phyloP scores from a whole-genome alignment of 2,329 filamentous ascomycete species.

The Coniochaeta sp. region DNA sequence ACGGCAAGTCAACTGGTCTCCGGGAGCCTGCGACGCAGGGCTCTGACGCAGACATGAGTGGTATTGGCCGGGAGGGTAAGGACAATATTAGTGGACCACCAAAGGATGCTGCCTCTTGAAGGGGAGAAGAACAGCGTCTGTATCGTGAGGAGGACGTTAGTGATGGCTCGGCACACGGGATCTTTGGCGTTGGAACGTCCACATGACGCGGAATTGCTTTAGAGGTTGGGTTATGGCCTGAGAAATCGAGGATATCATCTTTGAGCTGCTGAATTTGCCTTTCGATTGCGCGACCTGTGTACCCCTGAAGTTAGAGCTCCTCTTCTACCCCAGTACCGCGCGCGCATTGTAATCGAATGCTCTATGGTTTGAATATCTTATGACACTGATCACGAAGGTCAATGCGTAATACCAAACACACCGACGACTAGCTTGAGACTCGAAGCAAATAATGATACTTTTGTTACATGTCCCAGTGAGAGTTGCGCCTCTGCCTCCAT shows the following conservation, averaged over 20 bases:
- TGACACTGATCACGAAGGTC: too few species aligned
- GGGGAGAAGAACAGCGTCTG: neutral
- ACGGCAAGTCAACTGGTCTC: constrained; percentile 40
- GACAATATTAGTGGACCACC: constrained; percentile 44
- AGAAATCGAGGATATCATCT: neutral
- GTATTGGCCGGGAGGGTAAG: constrained; percentile 56
- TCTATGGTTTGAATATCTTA: too few species aligned
- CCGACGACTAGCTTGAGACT: neutral
- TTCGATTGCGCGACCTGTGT: too few species aligned
- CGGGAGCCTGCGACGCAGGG: constrained; percentile 52
- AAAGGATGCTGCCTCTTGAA: constrained; percentile 40
- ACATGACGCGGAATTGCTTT: neutral
- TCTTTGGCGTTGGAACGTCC: neutral
- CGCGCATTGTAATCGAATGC: too few species aligned
- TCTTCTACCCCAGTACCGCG: too few species aligned
- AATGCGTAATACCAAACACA: too few species aligned
- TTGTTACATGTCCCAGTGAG: neutral
- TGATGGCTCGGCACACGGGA: neutral
- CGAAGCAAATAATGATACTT: neutral
- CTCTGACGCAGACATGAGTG: constrained; percentile 46
- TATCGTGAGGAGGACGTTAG: neutral
- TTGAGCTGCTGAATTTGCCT: too few species aligned
- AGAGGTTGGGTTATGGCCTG: neutral
- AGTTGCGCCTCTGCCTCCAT: neutral
- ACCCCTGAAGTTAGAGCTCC: too few species aligned